Evolutionary conservation across 129 eudicot species (phyloP), one percentile per base, ranked within the genome.

Genomic region (Scalesia atractyloides): DNA sequence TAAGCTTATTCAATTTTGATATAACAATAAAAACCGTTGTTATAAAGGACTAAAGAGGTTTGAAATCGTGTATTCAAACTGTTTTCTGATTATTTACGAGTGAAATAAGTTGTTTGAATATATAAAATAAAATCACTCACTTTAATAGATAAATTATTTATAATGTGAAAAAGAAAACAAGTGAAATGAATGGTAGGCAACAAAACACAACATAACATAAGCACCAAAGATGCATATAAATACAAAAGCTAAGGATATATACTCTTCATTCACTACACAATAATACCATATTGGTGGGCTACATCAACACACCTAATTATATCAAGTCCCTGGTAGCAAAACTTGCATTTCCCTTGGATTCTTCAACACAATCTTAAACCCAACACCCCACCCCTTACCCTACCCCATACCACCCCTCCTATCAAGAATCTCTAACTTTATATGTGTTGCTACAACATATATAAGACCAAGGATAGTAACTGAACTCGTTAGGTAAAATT

Each of bases 241-340:
- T 64, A 77, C 82, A 78, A 72, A 78, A 78, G 82, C 82, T 72
- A 78, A 71, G 77, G 61, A 22, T 68, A n/a, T 62, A 62, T 20
- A 14, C 66, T 41, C 62, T 57, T 26, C 24, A 76, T 46, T 53
- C 68, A 48, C 75, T 76, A 22, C 52, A 76, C 64, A 52, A 69
- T 24, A 30, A 68, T 6, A 13, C 46, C 18, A 58, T 77, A n/a
- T n/a, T n/a, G 76, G 82, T 78, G 77, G 81, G 75, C 53, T 76
- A 76, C 63, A 76, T 4, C 70, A 50, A 69, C 30, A 41, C 70
- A 70, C 62, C 50, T 41, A 52, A 56, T 56, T 41, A 62, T 62
- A 73, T 73, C 70, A 13, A 73, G 4, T 26, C 46, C 41, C 58
- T 65, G 66, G 61, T 56, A 76, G 60, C 80, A 67, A 76, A 76